Conservation (phyloP, 2,329 filamentous ascomycete genomes). For the Parastagonospora avenae region DNA sequence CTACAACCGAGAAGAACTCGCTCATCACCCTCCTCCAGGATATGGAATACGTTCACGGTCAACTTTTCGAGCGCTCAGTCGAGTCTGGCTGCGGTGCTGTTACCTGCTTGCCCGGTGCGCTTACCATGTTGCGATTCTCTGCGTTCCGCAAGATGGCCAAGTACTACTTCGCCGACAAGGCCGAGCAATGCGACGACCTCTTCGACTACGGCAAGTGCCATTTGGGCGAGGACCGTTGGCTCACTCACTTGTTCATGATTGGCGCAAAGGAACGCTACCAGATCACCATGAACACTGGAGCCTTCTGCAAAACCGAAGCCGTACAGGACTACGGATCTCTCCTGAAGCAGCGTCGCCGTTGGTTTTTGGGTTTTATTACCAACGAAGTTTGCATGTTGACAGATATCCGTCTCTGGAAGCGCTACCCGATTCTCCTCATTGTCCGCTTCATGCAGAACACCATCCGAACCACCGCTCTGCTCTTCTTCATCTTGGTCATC, state of each 20-base stretch:
- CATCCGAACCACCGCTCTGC: conserved; percentile 87
- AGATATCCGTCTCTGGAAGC: conserved; percentile 86
- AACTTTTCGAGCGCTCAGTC: conserved; percentile 93
- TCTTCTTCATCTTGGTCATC: conserved; percentile 93
- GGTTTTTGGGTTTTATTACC: conserved; percentile 97
- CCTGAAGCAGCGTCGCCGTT: conserved; percentile 90
- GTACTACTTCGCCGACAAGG: conserved; percentile 97
- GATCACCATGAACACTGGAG: conserved; percentile 96
- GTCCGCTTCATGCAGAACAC: conserved; percentile 96
- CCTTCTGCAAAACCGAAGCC: conserved; percentile 97
- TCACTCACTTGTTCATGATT: conserved; percentile 99
- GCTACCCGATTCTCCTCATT: conserved; percentile 83
- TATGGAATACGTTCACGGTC: conserved; percentile 97
- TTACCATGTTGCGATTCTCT: conserved; percentile 94
- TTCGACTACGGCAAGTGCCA: conserved; percentile 98
- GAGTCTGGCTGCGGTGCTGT: conserved; percentile 94
- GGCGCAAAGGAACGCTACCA: conserved; percentile 91
- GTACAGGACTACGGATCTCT: conserved; percentile 86
- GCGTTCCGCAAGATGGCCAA: conserved; percentile 97
- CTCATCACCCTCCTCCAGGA: conserved; percentile 93
- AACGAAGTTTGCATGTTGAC: conserved; percentile 99
- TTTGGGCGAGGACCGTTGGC: conserved; percentile 92
- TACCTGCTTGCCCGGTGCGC: conserved; percentile 90
- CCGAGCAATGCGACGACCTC: conserved; percentile 90
- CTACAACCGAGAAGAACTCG: conserved; percentile 85